A percentile compares a stretch with the other conserved stretches of the same genome.
phyloP scores from a whole-genome alignment of 148 eudicot genomes.

The Cornus florida region DNA sequence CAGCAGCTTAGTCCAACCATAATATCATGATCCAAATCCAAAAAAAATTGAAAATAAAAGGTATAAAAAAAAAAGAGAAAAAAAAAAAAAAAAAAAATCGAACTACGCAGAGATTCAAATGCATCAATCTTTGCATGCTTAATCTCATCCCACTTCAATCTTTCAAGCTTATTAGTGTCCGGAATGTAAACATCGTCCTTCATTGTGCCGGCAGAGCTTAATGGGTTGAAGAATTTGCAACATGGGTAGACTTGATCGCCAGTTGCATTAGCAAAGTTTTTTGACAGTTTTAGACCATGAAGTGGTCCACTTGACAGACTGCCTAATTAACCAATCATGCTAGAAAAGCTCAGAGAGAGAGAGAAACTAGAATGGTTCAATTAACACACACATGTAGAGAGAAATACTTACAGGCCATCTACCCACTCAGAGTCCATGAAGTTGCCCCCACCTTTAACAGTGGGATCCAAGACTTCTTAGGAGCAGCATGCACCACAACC shows the following conservation, averaged over 20 bases:
- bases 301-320: conserved; percentile 97
- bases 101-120: no score
- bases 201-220: conserved; percentile 61
- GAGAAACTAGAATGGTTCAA: not conserved
- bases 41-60: no score
- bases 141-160: conserved; percentile 89
- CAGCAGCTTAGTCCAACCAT: no score
- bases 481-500: conserved; percentile 37
- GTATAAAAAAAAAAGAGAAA: no score
- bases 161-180: conserved; percentile 74
- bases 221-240: conserved; percentile 91
- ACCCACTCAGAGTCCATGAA: conserved; percentile 95
- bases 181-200: conserved; percentile 65
- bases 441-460: conserved; percentile 76
- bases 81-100: no score
- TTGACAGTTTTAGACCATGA: conserved; percentile 90
- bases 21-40: no score
- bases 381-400: no score
- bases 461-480: conserved; percentile 97
- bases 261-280: conserved; percentile 76
- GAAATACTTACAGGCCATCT: conserved; percentile 90
- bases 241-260: conserved; percentile 97
- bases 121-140: conserved; percentile 79
- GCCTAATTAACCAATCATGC: conserved; percentile 7
- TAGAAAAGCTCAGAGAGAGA: not conserved